A percentile compares a stretch with the other conserved stretches of the same genome.
Conservation (phyloP, 73 alveolate genomes). For the Paramecium sexaurelia region DNA sequence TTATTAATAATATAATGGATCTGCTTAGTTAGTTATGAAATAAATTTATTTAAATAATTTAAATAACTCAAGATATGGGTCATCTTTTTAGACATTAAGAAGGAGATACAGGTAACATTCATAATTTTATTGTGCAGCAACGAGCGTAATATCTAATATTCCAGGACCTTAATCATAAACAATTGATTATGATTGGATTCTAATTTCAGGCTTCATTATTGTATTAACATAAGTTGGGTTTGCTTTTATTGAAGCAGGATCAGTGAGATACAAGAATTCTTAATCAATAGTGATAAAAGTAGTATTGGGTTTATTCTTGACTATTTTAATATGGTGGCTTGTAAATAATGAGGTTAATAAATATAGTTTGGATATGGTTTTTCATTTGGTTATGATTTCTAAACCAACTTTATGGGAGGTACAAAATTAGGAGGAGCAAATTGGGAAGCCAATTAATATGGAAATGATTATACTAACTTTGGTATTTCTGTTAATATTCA, state of each 20-base stretch:
- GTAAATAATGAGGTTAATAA: not conserved
- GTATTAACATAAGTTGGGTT: conserved; percentile 34
- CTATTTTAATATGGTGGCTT: conserved; percentile 35
- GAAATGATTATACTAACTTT: conserved; percentile 32
- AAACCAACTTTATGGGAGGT: conserved; percentile 51
- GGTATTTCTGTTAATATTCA: conserved; percentile 51
- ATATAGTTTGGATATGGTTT: conserved; percentile 57
- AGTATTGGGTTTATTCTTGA: conserved; percentile 5
- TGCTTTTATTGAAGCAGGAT: conserved; percentile 49
- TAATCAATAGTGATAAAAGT: conserved; percentile 50
- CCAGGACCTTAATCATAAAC: not conserved
- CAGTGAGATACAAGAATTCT: conserved; percentile 50
- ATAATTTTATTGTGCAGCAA: not conserved
- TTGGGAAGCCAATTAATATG: conserved; percentile 24
- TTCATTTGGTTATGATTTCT: conserved; percentile 43
- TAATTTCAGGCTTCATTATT: conserved; percentile 35
- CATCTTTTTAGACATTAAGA: conserved; percentile 21
- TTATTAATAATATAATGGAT: not conserved
- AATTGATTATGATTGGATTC: conserved; percentile 43
- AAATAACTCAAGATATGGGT: conserved; percentile 16
- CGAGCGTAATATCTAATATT: not conserved
- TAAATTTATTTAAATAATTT: conserved; percentile 36
- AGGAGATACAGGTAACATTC: not conserved
- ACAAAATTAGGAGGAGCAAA: conserved; percentile 10
- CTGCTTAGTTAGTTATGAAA: not conserved